phyloP scores from a whole-genome alignment of 1,284 basidiomycete species.

The Microbotryomycetes sp. region DNA sequence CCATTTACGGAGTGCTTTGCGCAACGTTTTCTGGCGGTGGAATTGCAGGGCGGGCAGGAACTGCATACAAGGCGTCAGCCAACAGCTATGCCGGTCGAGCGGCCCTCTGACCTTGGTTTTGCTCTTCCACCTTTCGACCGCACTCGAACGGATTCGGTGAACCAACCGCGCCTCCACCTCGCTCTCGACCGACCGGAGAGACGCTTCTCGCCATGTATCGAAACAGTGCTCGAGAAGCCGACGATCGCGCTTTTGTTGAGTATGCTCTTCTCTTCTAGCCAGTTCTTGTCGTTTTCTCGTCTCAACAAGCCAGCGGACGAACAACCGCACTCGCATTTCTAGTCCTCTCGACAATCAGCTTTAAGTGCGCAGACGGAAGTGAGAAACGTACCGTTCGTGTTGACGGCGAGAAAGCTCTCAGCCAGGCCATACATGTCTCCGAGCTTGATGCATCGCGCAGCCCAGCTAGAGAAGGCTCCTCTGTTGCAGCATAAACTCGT shows the following conservation, averaged over 20 bases:
- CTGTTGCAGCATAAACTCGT: background rate
- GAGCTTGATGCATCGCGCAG: background rate
- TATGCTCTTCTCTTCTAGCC: background rate
- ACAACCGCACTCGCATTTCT: slow-evolving; percentile 15
- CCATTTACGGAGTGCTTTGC: slow-evolving; percentile 1
- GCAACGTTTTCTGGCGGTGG: background rate
- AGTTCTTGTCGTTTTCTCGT: background rate
- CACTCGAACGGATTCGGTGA: background rate
- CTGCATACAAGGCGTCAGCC: background rate
- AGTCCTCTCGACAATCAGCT: background rate
- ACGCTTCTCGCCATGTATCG: slow-evolving; percentile 8
- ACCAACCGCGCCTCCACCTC: background rate
- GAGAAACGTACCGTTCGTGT: slow-evolving; percentile 7
- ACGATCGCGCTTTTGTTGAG: background rate
- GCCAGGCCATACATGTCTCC: slow-evolving; percentile 1
- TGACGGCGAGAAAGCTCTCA: slow-evolving; percentile 4
- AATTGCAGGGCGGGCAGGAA: slow-evolving; percentile 5
- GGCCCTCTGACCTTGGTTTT: slow-evolving; percentile 9
- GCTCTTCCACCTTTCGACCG: slow-evolving; percentile 1
- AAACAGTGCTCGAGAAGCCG: background rate
- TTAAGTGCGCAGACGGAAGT: background rate
- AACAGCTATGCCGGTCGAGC: background rate
- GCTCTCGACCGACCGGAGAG: background rate
- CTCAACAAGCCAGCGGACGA: slow-evolving; percentile 7
- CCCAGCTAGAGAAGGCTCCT: slow-evolving; percentile 8